phyloP scores from a whole-genome alignment of 2,329 filamentous ascomycete genomes.

The Endoconidiophora laricicola region DNA sequence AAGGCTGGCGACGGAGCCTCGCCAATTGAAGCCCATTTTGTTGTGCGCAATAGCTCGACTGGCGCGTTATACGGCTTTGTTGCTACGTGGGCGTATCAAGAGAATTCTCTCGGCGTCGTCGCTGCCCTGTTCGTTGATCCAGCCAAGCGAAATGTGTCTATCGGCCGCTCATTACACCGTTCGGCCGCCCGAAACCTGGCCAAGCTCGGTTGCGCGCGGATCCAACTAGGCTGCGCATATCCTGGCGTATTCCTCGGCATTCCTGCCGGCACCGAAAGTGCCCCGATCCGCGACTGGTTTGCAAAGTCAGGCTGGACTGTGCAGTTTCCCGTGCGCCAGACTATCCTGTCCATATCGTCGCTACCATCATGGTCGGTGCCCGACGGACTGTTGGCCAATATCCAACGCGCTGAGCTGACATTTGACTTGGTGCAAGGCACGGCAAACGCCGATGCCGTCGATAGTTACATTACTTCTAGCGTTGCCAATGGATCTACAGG shows the following conservation, averaged over 20 bases:
- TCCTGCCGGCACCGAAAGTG: constrained; percentile 28
- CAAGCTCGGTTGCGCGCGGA: constrained; percentile 53
- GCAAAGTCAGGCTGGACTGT: constrained; percentile 79
- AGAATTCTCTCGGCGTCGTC: constrained; percentile 55
- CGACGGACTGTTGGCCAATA: constrained; percentile 56
- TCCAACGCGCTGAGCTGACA: constrained; percentile 55
- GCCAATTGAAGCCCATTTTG: constrained; percentile 69
- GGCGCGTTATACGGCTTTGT: constrained; percentile 84
- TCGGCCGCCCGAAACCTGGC: constrained; percentile 60
- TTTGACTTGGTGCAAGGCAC: constrained; percentile 74
- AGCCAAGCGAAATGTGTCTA: constrained; percentile 67
- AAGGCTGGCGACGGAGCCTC: background rate
- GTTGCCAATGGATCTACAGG: constrained; percentile 50
- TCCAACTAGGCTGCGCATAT: constrained; percentile 67
- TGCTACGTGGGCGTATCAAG: constrained; percentile 55
- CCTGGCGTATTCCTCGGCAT: constrained; percentile 80
- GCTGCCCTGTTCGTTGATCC: constrained; percentile 85
- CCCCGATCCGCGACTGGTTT: constrained; percentile 58
- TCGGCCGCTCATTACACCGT: constrained; percentile 77
- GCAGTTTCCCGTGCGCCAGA: constrained; percentile 36
- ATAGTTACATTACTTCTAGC: constrained; percentile 35
- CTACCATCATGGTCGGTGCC: constrained; percentile 59
- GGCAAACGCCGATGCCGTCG: constrained; percentile 56
- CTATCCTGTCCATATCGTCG: constrained; percentile 57
- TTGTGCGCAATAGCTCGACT: constrained; percentile 86